phyloP scores from a whole-genome alignment of 1,284 basidiomycete genomes.

The Sporisorium sorghi region DNA sequence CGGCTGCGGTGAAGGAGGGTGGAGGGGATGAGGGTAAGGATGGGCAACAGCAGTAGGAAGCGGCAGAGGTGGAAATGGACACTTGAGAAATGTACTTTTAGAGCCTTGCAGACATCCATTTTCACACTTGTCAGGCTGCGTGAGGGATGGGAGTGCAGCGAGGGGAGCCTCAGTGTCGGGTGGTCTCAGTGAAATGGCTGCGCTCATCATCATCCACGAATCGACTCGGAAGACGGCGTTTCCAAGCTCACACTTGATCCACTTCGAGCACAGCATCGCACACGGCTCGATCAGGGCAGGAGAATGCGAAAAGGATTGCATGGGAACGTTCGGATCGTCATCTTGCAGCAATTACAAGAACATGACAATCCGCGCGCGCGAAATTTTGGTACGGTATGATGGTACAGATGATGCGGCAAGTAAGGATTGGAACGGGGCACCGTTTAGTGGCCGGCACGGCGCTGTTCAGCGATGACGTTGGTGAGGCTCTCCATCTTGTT shows the following conservation, averaged over 20 bases:
- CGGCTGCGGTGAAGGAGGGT: neutral
- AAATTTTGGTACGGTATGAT: conserved; percentile 6
- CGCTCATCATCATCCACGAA: too few species aligned
- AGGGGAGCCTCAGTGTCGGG: too few species aligned
- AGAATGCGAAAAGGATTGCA: too few species aligned
- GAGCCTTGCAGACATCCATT: neutral
- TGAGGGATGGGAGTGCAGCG: too few species aligned
- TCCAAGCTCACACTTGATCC: too few species aligned
- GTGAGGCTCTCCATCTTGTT: conserved; percentile 67
- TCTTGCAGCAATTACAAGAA: too few species aligned
- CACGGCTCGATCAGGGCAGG: too few species aligned
- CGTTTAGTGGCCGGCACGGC: conserved; percentile 65
- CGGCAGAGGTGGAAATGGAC: neutral
- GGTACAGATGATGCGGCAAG: conserved; percentile 13
- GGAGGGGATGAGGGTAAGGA: neutral
- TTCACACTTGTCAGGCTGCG: neutral
- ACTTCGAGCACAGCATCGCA: too few species aligned
- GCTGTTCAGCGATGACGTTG: conserved; percentile 67
- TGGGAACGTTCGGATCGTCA: too few species aligned
- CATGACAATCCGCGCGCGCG: too few species aligned
- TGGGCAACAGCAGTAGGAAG: neutral
- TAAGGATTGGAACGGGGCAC: neutral
- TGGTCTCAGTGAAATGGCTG: too few species aligned
- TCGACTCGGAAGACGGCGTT: too few species aligned
- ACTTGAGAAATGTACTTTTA: conserved; percentile 22